A percentile compares a stretch with the other conserved stretches of the same genome.
phyloP scores from a whole-genome alignment of 306 rosid genomes.

The Castanopsis chinensis region DNA sequence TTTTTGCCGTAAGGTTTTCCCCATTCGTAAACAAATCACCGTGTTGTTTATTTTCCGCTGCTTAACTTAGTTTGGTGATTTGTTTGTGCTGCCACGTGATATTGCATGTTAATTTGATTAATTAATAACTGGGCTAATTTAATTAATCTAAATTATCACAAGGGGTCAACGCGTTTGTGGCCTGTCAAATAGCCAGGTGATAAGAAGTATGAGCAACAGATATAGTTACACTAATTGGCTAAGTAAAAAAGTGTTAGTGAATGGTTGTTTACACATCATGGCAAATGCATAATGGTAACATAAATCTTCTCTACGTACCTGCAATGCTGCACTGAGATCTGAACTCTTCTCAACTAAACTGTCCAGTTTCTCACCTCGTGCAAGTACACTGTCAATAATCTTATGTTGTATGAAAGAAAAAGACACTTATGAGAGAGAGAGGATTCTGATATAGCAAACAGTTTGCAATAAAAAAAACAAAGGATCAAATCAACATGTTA shows the following conservation, averaged over 20 bases:
- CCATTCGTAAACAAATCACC: too few relatives aligned
- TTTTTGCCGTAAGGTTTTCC: too few relatives aligned
- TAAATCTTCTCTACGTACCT: conserved; percentile 45
- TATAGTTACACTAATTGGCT: background rate
- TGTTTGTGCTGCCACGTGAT: too few relatives aligned
- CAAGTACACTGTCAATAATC: conserved; percentile 97
- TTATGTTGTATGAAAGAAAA: conserved; percentile 60
- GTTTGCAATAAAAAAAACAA: background rate
- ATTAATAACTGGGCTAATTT: too few relatives aligned
- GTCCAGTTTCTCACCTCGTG: conserved; percentile 93
- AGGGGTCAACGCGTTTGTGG: too few relatives aligned
- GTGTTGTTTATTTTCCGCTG: too few relatives aligned
- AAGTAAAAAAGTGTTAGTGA: background rate
- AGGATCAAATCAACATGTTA: background rate
- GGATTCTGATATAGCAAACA: background rate
- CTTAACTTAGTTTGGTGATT: too few relatives aligned
- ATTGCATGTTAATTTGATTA: too few relatives aligned
- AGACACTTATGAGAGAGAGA: conserved; percentile 11
- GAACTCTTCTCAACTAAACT: conserved; percentile 99
- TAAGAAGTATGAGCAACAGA: background rate
- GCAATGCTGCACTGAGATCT: conserved; percentile 95
- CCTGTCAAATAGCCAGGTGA: too few relatives aligned
- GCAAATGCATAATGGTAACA: conserved; percentile 19
- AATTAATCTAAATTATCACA: too few relatives aligned
- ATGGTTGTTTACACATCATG: background rate